Base-by-base conservation (phyloP, 2,329 filamentous ascomycete genomes). In the Colletotrichum tabaci region DNA sequence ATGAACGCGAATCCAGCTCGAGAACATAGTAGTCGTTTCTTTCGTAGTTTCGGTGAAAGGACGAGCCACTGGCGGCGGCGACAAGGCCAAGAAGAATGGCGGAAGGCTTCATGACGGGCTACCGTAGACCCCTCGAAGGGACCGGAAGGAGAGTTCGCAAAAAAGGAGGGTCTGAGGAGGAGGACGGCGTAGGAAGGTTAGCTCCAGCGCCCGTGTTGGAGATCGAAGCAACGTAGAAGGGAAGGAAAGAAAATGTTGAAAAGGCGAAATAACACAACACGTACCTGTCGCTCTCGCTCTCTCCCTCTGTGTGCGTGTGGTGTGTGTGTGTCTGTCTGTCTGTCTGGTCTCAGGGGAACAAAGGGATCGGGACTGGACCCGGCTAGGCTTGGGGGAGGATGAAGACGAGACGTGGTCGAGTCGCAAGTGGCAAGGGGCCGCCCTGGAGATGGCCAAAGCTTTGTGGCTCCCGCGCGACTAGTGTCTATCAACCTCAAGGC, bases 1-100 rank as follows among this genome's bases (percentile, higher is more conserved):
- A 87, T 8, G 89, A 86, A 47, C 88, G 85, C 15, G 89, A 84
- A 71, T 92, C 89, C 77, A 99, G 88, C 75, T 98, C 93, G 57
- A 99, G 87, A 74, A 97, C 95, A 81, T 98, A 98, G 84, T 97
- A 98, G 82, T 99, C 96, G 82, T 95, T 90, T 49, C 89, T 87
- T 61, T 93, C 89, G 85, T 97, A 94, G 79, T 96, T 89, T 76
- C 93, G 92, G 74, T 87, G 84, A 61, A 86, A 84, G 55, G 90
- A 80, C 56, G 85, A 80, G 40, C 87, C 84, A 68, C 85, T 82
- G 72, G 86, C 81, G 77, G 87, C 77, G 71, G 81, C 82, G 72
- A 87, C 83, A 58, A 90, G 82, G 81, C 87, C 84, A 66, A 86
- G 80, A 69, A 92, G 77, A 63, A 90, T 76, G 72, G 88, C 84